Evolutionary conservation across 768 basidiomycete genomes (phyloP).

Genomic region (Pisolithus tinctorius): DNA sequence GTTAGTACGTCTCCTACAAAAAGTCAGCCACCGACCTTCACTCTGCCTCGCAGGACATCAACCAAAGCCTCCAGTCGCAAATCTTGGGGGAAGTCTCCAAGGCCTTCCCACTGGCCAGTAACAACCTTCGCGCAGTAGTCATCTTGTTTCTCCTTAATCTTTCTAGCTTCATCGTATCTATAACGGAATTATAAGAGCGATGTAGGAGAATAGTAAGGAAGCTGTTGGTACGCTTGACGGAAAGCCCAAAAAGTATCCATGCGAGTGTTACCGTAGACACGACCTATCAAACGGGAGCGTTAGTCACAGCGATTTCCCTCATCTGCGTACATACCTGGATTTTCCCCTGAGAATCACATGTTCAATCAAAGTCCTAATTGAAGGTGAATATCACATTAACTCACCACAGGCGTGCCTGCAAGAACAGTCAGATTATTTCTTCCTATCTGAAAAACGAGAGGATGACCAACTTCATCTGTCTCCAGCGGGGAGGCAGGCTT

Average conservation of each 20-base stretch:
- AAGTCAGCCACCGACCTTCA: conserved; percentile 42
- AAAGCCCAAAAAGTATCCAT: conserved; percentile 67
- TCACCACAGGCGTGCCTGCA: conserved; percentile 52
- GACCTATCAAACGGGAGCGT: conserved; percentile 6
- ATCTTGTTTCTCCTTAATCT: conserved; percentile 64
- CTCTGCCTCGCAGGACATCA: conserved; percentile 65
- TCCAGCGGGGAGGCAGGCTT: conserved; percentile 42
- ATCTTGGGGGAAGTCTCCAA: conserved; percentile 57
- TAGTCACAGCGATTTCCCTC: too few species aligned
- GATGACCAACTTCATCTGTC: conserved; percentile 64
- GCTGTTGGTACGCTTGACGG: conserved; percentile 41
- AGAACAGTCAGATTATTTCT: conserved; percentile 7
- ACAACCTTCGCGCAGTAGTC: conserved; percentile 50
- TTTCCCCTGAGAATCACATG: conserved; percentile 39
- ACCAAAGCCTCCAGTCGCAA: conserved; percentile 67
- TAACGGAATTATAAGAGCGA: not conserved
- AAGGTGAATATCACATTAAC: conserved; percentile 23
- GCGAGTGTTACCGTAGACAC: conserved; percentile 37
- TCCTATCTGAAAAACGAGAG: not conserved
- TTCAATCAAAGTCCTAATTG: not conserved
- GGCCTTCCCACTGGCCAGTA: conserved; percentile 36
- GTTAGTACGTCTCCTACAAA: not conserved
- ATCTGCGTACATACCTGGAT: conserved; percentile 35
- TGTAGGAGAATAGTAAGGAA: not conserved
- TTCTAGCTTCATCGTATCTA: conserved; percentile 57